These are phyloP conservation scores for Tolypocladium capitatum DNA, from an alignment of 2,329 filamentous ascomycete species.

Conservation along the genomic window DNA sequence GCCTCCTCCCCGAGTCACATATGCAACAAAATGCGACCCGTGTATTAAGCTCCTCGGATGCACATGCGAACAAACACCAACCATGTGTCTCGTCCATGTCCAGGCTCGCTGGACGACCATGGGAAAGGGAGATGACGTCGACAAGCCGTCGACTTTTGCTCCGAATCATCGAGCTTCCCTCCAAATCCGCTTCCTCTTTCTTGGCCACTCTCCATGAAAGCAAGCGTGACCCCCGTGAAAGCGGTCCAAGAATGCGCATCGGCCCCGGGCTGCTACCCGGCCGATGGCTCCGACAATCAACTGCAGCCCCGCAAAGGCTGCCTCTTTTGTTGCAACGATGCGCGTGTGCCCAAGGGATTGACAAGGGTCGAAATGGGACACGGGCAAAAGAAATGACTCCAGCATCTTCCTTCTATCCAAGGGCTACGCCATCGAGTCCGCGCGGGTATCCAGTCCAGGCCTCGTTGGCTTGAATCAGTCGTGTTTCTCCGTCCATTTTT, in stretches of 20 bases:
- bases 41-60: background rate
- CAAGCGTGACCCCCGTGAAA: background rate
- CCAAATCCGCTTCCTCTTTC: background rate
- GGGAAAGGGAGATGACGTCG: background rate
- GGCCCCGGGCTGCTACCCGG: background rate
- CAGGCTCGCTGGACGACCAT: background rate
- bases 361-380: background rate
- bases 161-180: background rate
- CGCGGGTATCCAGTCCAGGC: conserved; percentile 2
- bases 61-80: background rate
- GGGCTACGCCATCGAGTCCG: background rate
- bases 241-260: background rate
- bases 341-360: background rate
- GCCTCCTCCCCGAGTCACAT: background rate
- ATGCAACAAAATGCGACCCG: background rate
- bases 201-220: background rate
- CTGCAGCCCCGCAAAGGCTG: background rate
- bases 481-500: background rate
- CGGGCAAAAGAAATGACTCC: background rate
- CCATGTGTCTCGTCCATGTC: background rate
- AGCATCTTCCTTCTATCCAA: background rate
- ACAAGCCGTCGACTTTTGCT: background rate
- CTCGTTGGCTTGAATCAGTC: conserved; percentile 1
- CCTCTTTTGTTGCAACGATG: background rate
- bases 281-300: background rate